phyloP scores from a whole-genome alignment of 495 filamentous ascomycete genomes.

The Clavariopsis aquatica region DNA sequence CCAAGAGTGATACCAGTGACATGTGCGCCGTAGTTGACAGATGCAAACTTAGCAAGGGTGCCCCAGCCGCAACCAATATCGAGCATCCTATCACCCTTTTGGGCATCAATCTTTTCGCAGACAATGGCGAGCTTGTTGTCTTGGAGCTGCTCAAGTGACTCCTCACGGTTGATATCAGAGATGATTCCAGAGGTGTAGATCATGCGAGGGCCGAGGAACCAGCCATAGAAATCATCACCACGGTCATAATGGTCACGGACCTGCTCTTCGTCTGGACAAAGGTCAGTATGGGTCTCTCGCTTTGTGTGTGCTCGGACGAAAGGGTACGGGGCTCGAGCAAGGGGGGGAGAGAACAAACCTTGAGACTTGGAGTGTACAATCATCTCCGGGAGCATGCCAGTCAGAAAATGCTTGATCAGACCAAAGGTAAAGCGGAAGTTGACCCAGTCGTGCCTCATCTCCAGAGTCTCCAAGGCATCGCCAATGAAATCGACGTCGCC shows the following conservation, averaged over 20 bases:
- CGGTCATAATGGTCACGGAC: slow-evolving; percentile 85
- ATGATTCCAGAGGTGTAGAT: slow-evolving; percentile 86
- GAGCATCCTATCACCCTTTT: slow-evolving; percentile 70
- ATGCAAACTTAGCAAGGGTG: slow-evolving; percentile 78
- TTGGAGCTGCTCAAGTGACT: slow-evolving; percentile 80
- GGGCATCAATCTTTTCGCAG: slow-evolving; percentile 78
- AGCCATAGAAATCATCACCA: slow-evolving; percentile 85
- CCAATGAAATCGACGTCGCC: slow-evolving; percentile 85
- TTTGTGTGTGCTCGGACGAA: background rate
- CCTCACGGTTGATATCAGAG: slow-evolving; percentile 71
- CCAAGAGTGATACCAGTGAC: slow-evolving; percentile 80
- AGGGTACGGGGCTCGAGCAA: background rate
- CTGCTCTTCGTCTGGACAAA: slow-evolving; percentile 75
- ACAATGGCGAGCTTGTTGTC: slow-evolving; percentile 87
- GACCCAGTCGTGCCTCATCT: slow-evolving; percentile 87
- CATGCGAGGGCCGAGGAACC: slow-evolving; percentile 89
- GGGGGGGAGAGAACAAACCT: slow-evolving; percentile 48
- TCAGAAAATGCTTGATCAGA: slow-evolving; percentile 70
- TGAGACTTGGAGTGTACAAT: slow-evolving; percentile 78
- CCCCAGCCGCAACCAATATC: slow-evolving; percentile 91
- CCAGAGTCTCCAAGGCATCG: slow-evolving; percentile 74
- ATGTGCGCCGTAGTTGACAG: slow-evolving; percentile 73
- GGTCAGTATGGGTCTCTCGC: slow-evolving; percentile 11
- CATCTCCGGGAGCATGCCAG: slow-evolving; percentile 71
- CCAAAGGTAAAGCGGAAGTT: slow-evolving; percentile 75